A percentile compares a stretch with the other conserved stretches of the same genome.
phyloP scores from a whole-genome alignment of 139 green algal genomes.

The Desmodesmus armatus region DNA sequence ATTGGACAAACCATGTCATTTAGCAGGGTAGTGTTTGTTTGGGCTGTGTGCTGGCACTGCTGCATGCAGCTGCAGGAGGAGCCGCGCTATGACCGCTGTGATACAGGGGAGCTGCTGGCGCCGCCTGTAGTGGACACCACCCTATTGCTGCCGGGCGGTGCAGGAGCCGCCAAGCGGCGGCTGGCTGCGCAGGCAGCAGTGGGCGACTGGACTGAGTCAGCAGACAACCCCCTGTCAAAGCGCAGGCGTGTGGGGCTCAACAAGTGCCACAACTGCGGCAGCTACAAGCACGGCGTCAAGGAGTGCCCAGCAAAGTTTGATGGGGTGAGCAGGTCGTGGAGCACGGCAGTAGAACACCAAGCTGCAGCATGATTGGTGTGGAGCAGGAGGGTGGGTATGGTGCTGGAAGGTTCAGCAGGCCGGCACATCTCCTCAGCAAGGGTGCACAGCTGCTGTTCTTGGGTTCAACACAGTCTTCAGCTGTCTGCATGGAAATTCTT shows the following conservation, averaged over 20 bases:
- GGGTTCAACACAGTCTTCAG: no score
- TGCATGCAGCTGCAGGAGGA: not conserved
- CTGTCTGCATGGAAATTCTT: no score
- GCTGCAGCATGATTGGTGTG: no score
- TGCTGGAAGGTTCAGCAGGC: no score
- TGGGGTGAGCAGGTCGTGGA: conserved; percentile 18
- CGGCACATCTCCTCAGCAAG: no score
- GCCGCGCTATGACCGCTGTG: conserved; percentile 15
- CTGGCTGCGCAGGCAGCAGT: conserved; percentile 10
- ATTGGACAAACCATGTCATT: no score
- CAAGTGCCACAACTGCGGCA: conserved; percentile 43
- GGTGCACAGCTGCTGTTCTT: no score
- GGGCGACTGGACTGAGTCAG: not conserved
- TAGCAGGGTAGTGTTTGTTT: no score
- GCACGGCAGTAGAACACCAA: no score
- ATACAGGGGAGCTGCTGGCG: conserved; percentile 22
- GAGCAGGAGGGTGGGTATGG: no score
- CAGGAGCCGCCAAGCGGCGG: not conserved
- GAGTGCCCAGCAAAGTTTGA: conserved; percentile 13
- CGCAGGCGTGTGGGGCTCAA: not conserved
- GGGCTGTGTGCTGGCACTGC: no score
- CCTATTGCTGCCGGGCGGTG: conserved; percentile 11
- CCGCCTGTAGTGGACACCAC: no score
- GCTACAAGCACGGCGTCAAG: conserved; percentile 16
- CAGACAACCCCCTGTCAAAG: conserved; percentile 1